phyloP scores from a whole-genome alignment of 768 basidiomycete genomes.

The Cyclocybe cylindracea region DNA sequence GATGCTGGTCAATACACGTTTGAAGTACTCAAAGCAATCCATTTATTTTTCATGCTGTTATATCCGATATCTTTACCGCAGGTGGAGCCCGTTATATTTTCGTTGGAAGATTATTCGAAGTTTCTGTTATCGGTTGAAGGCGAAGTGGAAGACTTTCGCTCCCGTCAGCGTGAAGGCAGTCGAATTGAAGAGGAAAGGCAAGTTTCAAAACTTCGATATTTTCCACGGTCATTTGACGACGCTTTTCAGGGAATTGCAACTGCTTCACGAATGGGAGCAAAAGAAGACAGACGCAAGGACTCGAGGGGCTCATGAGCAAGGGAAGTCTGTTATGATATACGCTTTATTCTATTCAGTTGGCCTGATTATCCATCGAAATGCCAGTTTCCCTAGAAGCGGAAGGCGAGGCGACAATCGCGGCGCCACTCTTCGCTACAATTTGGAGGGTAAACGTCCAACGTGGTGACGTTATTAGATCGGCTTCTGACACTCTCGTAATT shows the following conservation, averaged over 20 bases:
- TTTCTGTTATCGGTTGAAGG: constrained; percentile 42
- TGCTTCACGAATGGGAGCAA: constrained; percentile 45
- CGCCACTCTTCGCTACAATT: constrained; percentile 45
- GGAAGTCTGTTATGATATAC: neutral
- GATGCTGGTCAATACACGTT: constrained; percentile 55
- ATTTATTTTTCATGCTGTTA: neutral
- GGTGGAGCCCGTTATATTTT: constrained; percentile 54
- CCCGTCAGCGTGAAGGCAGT: constrained; percentile 37
- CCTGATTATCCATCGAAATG: neutral
- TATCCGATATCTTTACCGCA: constrained; percentile 19
- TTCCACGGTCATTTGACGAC: neutral
- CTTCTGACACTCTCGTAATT: constrained; percentile 45
- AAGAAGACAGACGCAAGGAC: neutral
- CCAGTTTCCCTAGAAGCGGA: constrained; percentile 1
- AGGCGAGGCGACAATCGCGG: constrained; percentile 17
- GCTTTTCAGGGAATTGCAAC: constrained; percentile 36
- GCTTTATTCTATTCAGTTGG: neutral
- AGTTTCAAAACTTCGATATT: constrained; percentile 1
- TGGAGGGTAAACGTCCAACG: constrained; percentile 50
- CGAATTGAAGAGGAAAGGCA: constrained; percentile 42
- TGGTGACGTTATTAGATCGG: constrained; percentile 42
- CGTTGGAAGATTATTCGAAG: constrained; percentile 47
- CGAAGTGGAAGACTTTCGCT: constrained; percentile 43
- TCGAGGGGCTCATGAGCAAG: neutral
- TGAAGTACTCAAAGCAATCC: constrained; percentile 31